Conservation (phyloP, 2,329 filamentous ascomycete species). For the Leptographium lundbergii region DNA sequence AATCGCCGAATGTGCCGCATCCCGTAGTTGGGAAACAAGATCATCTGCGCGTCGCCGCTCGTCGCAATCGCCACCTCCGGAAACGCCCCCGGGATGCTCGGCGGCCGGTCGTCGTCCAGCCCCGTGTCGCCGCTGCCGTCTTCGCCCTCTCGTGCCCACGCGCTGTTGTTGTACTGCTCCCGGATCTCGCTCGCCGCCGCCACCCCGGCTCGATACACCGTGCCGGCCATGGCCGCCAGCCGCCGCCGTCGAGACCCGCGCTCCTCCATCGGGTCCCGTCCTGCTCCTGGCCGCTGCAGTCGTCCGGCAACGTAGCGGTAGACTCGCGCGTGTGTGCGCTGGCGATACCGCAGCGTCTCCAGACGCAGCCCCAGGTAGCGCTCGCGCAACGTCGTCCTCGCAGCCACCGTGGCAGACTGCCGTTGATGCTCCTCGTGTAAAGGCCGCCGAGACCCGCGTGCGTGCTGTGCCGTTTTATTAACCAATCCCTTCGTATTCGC, state of each 20-base stretch:
- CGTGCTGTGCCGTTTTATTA: too few species aligned
- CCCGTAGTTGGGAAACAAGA: constrained; percentile 90
- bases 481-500: too few species aligned
- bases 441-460: not conserved
- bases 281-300: constrained; percentile 28
- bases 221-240: constrained; percentile 53
- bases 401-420: too few species aligned
- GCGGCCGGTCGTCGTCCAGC: constrained; percentile 19
- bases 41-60: constrained; percentile 79
- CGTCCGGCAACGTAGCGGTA: constrained; percentile 60
- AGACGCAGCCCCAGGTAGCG: constrained; percentile 59
- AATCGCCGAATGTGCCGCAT: constrained; percentile 48
- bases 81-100: constrained; percentile 61
- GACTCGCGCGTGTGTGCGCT: constrained; percentile 60
- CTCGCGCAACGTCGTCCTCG: constrained; percentile 37
- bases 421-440: not conserved
- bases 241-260: constrained; percentile 64
- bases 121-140: constrained; percentile 16
- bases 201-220: constrained; percentile 42
- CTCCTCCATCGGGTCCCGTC: constrained; percentile 22
- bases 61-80: constrained; percentile 72
- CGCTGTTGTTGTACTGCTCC: constrained; percentile 42
- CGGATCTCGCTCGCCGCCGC: constrained; percentile 45
- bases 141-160: constrained; percentile 22
- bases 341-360: constrained; percentile 58